Percentiles rank a stretch among this genome's conserved stretches.
phyloP scores from a whole-genome alignment of 345 rosid species.

The Bruguiera gymnorhiza region DNA sequence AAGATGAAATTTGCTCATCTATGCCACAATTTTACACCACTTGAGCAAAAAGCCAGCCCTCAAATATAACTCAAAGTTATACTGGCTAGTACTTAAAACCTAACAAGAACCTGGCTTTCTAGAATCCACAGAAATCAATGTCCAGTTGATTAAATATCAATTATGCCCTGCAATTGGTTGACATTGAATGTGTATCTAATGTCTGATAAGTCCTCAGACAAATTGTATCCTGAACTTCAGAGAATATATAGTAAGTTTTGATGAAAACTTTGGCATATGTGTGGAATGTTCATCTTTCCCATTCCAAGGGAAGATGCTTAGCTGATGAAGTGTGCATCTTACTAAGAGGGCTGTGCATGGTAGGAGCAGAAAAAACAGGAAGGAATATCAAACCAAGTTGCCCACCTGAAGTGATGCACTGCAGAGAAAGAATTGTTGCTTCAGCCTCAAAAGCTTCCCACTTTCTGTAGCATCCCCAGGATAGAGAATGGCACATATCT shows the following conservation, averaged over 20 bases:
- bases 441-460: constrained; percentile 91
- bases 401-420: constrained; percentile 98
- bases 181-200: neutral
- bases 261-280: too few relatives aligned
- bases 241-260: too few relatives aligned
- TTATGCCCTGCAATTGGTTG: neutral
- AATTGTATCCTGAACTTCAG: neutral
- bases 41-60: neutral
- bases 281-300: neutral
- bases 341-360: neutral
- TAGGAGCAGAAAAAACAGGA: neutral
- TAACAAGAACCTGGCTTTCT: too few relatives aligned
- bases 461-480: constrained; percentile 98
- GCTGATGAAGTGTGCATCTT: constrained; percentile 3
- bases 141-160: too few relatives aligned
- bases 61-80: too few relatives aligned
- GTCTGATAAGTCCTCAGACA: neutral
- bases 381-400: neutral
- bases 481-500: constrained; percentile 95
- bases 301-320: neutral
- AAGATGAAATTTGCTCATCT: neutral
- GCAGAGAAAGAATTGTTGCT: constrained; percentile 94
- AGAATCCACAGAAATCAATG: too few relatives aligned
- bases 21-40: neutral
- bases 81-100: too few relatives aligned